Percentiles rank a stretch among this genome's conserved stretches.
These are phyloP conservation scores for Alopecurus myosuroides DNA, from an alignment of 176 grass and related monocot species.

Conservation along the genomic window DNA sequence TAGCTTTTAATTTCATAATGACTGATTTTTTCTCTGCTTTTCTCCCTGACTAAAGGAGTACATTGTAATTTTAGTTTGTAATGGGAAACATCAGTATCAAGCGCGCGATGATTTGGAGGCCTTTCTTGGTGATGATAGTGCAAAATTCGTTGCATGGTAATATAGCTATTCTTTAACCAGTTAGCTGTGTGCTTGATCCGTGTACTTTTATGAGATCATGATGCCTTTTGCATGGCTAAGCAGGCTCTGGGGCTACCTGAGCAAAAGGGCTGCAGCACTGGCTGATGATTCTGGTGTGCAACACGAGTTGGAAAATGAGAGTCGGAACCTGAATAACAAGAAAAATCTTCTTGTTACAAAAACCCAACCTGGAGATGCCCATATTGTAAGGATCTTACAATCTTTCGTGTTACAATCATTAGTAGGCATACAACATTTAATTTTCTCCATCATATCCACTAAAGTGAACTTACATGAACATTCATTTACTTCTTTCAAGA, in stretches of 20 bases:
- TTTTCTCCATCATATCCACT: slow-evolving; percentile 19
- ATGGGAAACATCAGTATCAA: slow-evolving; percentile 88
- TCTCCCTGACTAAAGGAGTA: slow-evolving; percentile 60
- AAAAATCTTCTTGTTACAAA: slow-evolving; percentile 4
- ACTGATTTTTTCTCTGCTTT: slow-evolving; percentile 33
- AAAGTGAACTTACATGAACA: slow-evolving; percentile 15
- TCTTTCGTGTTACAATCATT: slow-evolving; percentile 2
- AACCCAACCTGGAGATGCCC: neutral
- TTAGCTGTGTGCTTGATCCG: neutral
- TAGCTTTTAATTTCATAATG: slow-evolving; percentile 17
- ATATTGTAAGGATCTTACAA: slow-evolving; percentile 14
- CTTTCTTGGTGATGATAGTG: slow-evolving; percentile 75
- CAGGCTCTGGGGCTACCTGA: slow-evolving; percentile 66
- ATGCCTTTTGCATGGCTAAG: slow-evolving; percentile 17
- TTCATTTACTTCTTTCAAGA: slow-evolving; percentile 1
- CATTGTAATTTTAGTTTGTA: slow-evolving; percentile 80
- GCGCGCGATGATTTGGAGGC: slow-evolving; percentile 72
- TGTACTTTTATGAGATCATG: slow-evolving; percentile 1
- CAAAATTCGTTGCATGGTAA: slow-evolving; percentile 83
- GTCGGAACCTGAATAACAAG: neutral
- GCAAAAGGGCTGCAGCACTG: slow-evolving; percentile 16
- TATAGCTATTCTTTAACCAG: slow-evolving; percentile 7
- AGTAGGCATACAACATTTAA: neutral
- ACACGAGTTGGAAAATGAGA: slow-evolving; percentile 6
- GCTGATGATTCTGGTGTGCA: slow-evolving; percentile 25